Evolutionary conservation across 2,329 filamentous ascomycete species (phyloP).

Genomic region (Gnomoniopsis sp.): DNA sequence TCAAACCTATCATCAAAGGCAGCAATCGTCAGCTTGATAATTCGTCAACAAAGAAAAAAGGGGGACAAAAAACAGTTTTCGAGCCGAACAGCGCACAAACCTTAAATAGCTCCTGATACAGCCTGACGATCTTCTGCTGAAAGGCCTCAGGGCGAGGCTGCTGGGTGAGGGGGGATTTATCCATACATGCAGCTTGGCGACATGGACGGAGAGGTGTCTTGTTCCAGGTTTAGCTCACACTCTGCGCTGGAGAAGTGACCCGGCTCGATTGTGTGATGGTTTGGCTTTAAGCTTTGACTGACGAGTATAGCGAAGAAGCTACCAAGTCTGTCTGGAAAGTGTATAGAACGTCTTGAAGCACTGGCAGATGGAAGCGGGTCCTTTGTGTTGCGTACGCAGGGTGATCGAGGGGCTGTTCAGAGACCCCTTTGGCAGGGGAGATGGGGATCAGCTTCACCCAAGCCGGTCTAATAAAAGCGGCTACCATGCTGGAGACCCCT

Average conservation of each 20-base stretch:
- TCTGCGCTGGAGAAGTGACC: neutral
- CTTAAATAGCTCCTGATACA: slow-evolving; percentile 84
- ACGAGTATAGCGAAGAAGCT: too few species aligned
- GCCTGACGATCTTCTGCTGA: slow-evolving; percentile 86
- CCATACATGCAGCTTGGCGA: slow-evolving; percentile 51
- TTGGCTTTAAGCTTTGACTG: too few species aligned
- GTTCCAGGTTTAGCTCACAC: neutral
- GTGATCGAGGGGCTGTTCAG: neutral
- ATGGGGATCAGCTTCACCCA: too few species aligned
- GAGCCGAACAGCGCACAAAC: slow-evolving; percentile 35
- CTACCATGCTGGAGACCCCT: too few species aligned
- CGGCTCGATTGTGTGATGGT: neutral
- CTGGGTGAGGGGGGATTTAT: slow-evolving; percentile 88
- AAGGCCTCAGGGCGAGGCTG: slow-evolving; percentile 87
- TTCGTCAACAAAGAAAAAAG: neutral
- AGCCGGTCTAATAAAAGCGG: too few species aligned
- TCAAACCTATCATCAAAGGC: slow-evolving; percentile 17
- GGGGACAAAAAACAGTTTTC: neutral
- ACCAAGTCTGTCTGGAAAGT: too few species aligned
- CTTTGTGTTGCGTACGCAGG: neutral
- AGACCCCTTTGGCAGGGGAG: neutral
- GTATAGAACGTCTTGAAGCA: too few species aligned
- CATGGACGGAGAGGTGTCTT: slow-evolving; percentile 2
- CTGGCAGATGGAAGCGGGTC: neutral
- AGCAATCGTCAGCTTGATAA: slow-evolving; percentile 2